These are phyloP conservation scores for Trypanosoma mega DNA, from an alignment of 208 protist genomes.

Conservation along the genomic window DNA sequence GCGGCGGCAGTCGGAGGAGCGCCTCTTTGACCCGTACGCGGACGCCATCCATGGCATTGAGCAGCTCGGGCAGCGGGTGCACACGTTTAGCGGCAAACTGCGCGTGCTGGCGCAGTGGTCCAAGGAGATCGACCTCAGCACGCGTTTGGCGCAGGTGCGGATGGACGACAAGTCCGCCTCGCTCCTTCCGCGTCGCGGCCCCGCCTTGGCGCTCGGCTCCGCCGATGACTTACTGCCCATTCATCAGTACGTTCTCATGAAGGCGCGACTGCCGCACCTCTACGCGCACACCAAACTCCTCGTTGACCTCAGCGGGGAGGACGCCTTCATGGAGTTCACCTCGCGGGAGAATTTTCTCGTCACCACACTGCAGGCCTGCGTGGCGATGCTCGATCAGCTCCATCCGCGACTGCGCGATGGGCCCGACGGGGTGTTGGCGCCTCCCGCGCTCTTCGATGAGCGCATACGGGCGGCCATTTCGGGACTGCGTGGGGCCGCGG, in stretches of 20 bases:
- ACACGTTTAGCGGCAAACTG: slow-evolving; percentile 63
- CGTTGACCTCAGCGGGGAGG: slow-evolving; percentile 58
- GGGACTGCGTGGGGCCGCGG: background rate
- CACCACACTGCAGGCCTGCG: slow-evolving; percentile 80
- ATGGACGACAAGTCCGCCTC: slow-evolving; percentile 26
- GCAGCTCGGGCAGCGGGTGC: slow-evolving; percentile 39
- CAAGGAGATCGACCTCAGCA: slow-evolving; percentile 76
- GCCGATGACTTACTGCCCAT: slow-evolving; percentile 88
- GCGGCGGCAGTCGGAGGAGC: slow-evolving; percentile 46
- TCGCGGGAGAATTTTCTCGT: slow-evolving; percentile 77
- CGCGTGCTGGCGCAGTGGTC: slow-evolving; percentile 73
- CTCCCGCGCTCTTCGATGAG: slow-evolving; percentile 32
- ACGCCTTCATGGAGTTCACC: slow-evolving; percentile 70
- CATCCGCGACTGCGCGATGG: slow-evolving; percentile 58
- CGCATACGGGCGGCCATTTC: slow-evolving; percentile 17
- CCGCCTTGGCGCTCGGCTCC: slow-evolving; percentile 37
- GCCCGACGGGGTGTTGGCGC: slow-evolving; percentile 45
- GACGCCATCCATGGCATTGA: slow-evolving; percentile 71
- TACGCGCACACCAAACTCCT: slow-evolving; percentile 69
- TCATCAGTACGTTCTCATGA: slow-evolving; percentile 81
- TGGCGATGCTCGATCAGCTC: slow-evolving; percentile 48
- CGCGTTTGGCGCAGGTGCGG: slow-evolving; percentile 51
- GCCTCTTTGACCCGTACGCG: slow-evolving; percentile 84
- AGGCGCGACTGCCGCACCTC: slow-evolving; percentile 41
- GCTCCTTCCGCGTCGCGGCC: background rate